A percentile compares a stretch with the other conserved stretches of the same genome.
These are phyloP conservation scores for Ophiocordyceps unilateralis DNA, from an alignment of 2,329 filamentous ascomycete genomes.

Conservation along the genomic window DNA sequence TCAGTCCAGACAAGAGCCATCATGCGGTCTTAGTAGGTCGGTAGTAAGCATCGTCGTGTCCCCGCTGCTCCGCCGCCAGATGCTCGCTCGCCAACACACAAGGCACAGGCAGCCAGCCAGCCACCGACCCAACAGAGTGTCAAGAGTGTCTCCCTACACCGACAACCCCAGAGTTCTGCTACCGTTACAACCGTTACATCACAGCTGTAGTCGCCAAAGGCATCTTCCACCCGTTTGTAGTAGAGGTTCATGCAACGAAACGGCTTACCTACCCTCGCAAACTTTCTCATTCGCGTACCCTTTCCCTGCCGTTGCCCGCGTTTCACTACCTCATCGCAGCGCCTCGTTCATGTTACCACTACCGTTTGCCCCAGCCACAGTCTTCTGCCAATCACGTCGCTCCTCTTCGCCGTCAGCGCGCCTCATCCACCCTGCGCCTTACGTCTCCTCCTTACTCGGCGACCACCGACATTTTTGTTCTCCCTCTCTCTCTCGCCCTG, in stretches of 20 bases:
- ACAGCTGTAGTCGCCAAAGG: too few species aligned
- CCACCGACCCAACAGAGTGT: too few species aligned
- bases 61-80: too few species aligned
- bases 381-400: not conserved
- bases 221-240: too few species aligned
- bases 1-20: not conserved
- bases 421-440: not conserved
- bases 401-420: not conserved
- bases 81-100: too few species aligned
- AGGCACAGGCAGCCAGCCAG: too few species aligned
- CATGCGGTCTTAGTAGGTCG: not conserved
- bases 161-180: too few species aligned
- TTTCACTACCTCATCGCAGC: not conserved
- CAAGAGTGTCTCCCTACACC: too few species aligned
- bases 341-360: not conserved
- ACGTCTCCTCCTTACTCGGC: constrained; percentile 1
- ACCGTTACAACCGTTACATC: too few species aligned
- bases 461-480: constrained; percentile 1
- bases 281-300: not conserved
- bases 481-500: constrained; percentile 1
- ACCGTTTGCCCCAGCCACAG: not conserved
- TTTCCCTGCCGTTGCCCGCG: not conserved
- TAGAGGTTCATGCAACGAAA: too few species aligned
- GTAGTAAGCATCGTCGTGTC: too few species aligned
- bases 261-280: too few species aligned